Conservation (phyloP, 345 rosid species). For the Odontarrhena argentea region DNA sequence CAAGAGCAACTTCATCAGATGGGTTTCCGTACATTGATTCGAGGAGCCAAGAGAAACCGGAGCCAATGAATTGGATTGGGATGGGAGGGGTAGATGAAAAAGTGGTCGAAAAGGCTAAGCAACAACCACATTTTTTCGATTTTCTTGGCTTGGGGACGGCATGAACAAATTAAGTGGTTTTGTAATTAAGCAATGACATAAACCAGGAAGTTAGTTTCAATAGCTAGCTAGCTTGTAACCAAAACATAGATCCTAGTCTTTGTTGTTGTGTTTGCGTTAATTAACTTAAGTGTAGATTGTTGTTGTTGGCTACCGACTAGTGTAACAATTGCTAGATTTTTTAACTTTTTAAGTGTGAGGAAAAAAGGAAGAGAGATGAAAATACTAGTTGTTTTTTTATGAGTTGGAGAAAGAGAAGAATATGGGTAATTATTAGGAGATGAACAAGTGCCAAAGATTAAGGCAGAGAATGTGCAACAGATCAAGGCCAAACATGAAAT, state of each 20-base stretch:
- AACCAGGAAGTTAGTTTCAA: constrained; percentile 3
- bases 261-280: constrained; percentile 13
- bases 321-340: background rate
- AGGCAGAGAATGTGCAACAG: constrained; percentile 54
- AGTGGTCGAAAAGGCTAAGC: constrained; percentile 18
- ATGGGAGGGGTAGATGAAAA: constrained; percentile 28
- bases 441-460: constrained; percentile 37
- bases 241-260: constrained; percentile 15
- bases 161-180: constrained; percentile 9
- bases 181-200: background rate
- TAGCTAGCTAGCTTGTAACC: constrained; percentile 1
- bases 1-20: constrained; percentile 12
- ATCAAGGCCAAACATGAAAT: constrained; percentile 39
- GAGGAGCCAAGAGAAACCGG: constrained; percentile 21
- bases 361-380: background rate
- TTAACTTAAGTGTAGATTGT: constrained; percentile 28
- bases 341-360: background rate
- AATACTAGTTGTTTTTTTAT: constrained; percentile 9
- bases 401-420: constrained; percentile 24
- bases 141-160: constrained; percentile 44
- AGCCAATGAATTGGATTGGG: constrained; percentile 16
- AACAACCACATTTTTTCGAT: constrained; percentile 42
- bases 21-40: constrained; percentile 4
- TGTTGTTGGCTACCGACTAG: constrained; percentile 17
- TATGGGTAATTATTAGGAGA: too few relatives aligned